A percentile compares a stretch with the other conserved stretches of the same genome.
Evolutionary conservation across 176 grass and related monocot species (phyloP).

Genomic region (Tillandsia fasciculata): DNA sequence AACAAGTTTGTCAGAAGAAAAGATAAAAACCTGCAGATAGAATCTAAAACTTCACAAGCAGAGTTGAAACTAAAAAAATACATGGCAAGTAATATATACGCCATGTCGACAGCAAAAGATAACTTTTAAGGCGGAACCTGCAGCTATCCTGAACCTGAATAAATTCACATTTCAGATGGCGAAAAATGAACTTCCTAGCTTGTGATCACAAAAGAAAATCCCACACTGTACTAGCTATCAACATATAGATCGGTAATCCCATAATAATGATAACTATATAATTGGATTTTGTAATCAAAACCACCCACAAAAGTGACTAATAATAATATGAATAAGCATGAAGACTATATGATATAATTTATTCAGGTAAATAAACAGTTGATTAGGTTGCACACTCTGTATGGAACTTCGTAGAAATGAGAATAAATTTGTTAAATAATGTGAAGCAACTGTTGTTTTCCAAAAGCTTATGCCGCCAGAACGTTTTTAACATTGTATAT

Average conservation of each 20-base stretch:
- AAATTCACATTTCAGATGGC: no score
- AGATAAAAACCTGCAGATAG: neutral
- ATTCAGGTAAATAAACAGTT: neutral
- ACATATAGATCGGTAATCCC: neutral
- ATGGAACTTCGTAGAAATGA: no score
- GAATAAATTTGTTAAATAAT: no score
- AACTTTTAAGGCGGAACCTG: neutral
- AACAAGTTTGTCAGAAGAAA: no score
- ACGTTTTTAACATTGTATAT: no score
- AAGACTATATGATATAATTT: neutral
- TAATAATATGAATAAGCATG: neutral
- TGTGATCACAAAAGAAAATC: no score
- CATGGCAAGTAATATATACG: no score
- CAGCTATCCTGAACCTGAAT: no score
- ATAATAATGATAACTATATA: neutral
- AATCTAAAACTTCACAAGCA: neutral
- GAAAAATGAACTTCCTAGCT: no score
- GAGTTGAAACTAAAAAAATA: neutral
- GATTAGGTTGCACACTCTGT: no score
- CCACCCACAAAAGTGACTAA: neutral
- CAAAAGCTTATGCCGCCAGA: no score
- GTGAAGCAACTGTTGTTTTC: no score
- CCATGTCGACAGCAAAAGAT: neutral
- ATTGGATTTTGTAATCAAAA: neutral
- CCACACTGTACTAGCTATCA: neutral